Evolutionary conservation across 169 alveolate genomes (phyloP), one percentile per base, ranked within the genome.

Genomic region (Eimeria maxima): DNA sequence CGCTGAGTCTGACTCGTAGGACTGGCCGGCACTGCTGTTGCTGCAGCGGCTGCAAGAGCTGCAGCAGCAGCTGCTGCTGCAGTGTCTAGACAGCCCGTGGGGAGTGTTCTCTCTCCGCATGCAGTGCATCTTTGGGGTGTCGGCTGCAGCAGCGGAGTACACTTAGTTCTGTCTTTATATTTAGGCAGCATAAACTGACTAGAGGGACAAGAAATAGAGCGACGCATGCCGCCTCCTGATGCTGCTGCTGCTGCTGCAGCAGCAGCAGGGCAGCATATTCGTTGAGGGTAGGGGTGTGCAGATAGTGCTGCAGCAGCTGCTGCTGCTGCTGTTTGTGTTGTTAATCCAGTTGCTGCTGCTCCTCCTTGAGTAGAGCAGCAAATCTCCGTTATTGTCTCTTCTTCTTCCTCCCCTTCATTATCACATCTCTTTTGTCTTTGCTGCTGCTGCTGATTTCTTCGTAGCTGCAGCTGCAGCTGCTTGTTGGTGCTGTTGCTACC

Each of bases 91-190:
- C 60, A 42, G 89, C 89, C 89, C 33, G n/a, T 44, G 65, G 67
- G 60, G 5, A 78, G 89, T 33, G 89, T 42, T 42, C 42, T 18
- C 89, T 78, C 89, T 5, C 90, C 90, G 44, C 90, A 80, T 4
- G 90, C 90, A 14, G 90, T 80, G 71, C 90, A 80, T 47, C 90
- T 80, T 10, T 80, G 90, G 14, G 90, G 90, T 16, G 69, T 29
- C 7, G 22, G 6, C n/a, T 50, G 90, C 45, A 10, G 47, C 42
- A 27, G 71, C 47, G 24, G 69, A 29, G 55, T 5, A 5, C 20
- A 8, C 6, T 57, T 7, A 22, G 69, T 24, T 14, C 10, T 22
- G 10, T 80, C 71, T 24, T 18, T 7, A 18, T 38, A 44, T 4
- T 45, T 57, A 0, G 27, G 24, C 10, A 24, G 20, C 10, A 27